Base-by-base conservation (phyloP, 805 yeast genomes). In the Saturnispora hagleri region DNA sequence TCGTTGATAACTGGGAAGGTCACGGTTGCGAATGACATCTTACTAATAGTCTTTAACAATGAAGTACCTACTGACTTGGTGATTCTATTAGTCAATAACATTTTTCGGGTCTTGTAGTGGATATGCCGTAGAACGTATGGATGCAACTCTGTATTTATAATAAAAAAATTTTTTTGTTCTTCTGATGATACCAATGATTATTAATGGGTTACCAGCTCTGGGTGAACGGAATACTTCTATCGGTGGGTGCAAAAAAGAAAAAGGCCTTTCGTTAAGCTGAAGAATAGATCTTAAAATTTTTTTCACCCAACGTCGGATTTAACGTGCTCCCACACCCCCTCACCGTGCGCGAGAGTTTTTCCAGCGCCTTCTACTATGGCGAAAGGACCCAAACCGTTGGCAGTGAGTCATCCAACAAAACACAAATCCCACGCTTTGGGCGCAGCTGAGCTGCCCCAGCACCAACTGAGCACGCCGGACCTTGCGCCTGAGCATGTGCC, bases 1-100 rank as follows among this genome's bases (percentile, higher is more conserved):
- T 62, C 55, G 34, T 53, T 70, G 43, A 96, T 96, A 61, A 84
- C 85, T 57, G 95, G 96, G 59, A 86, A 72, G 28, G 70, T 74
- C 51, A 78, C 65, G 20, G 64, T 58, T 24, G 62, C 51, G 34
- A 51, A 55, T n/a, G 55, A 17, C 58, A 55, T 55, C 42, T 35
- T 55, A 17, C 51, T 27, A 28, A 40, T 18, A 33, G 13, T 31
- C 15, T 27, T 34, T 17, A 31, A 33, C 26, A 45, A 22, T n/a
- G 47, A 45, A 24, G 22, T 31, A n/a, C 31, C 13, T 12, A 41
- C 31, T 10, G 44, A 41, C 26, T 41, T 38, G 13, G 42, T 38
- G 22, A 38, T 18, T 38, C 42, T 38, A 38, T 38, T 18, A 18
- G 42, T 18, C 20, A 35, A 35, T 35, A 38, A 38, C 42, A 38